These are phyloP conservation scores for Raffaelea deltoideospora DNA, from an alignment of 2,329 filamentous ascomycete genomes.

Conservation along the genomic window DNA sequence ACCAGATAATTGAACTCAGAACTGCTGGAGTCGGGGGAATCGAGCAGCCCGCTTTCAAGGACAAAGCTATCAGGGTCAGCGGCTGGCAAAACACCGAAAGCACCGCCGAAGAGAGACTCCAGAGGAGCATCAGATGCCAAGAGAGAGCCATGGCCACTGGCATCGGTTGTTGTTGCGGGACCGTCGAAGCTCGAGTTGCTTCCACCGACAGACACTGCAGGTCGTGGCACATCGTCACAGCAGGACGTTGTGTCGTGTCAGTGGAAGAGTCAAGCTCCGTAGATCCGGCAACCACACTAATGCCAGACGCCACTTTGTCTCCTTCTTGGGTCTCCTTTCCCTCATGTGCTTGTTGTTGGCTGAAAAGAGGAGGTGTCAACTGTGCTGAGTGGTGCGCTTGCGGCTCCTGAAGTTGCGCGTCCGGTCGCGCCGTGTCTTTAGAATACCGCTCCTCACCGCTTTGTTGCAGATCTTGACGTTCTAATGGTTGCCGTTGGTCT, in stretches of 20 bases:
- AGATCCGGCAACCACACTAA: too few relatives aligned
- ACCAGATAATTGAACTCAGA: slow-evolving; percentile 52
- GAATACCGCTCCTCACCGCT: too few relatives aligned
- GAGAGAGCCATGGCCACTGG: slow-evolving; percentile 25
- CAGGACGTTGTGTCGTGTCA: slow-evolving; percentile 99
- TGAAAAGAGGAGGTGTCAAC: too few relatives aligned
- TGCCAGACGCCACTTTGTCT: too few relatives aligned
- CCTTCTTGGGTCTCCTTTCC: too few relatives aligned
- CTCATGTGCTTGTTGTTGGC: too few relatives aligned
- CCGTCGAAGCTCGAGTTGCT: slow-evolving; percentile 31
- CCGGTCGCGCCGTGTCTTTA: too few relatives aligned
- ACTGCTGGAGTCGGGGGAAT: slow-evolving; percentile 54
- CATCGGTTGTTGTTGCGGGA: slow-evolving; percentile 26
- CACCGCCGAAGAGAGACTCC: slow-evolving; percentile 54
- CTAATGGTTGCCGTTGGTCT: too few relatives aligned
- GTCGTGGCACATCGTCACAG: slow-evolving; percentile 96
- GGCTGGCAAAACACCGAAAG: slow-evolving; percentile 53
- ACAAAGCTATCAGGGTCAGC: slow-evolving; percentile 59
- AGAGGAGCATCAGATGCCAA: slow-evolving; percentile 43
- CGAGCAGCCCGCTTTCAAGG: slow-evolving; percentile 61
- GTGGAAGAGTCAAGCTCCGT: slow-evolving; percentile 35
- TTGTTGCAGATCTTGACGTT: too few relatives aligned
- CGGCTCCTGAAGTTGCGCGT: too few relatives aligned
- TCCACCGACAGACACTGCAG: slow-evolving; percentile 97
- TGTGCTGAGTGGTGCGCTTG: too few relatives aligned